Evolutionary conservation across 257 asterid genomes (phyloP), one percentile per base, ranked within the genome.

Genomic region (Petunia secreta): DNA sequence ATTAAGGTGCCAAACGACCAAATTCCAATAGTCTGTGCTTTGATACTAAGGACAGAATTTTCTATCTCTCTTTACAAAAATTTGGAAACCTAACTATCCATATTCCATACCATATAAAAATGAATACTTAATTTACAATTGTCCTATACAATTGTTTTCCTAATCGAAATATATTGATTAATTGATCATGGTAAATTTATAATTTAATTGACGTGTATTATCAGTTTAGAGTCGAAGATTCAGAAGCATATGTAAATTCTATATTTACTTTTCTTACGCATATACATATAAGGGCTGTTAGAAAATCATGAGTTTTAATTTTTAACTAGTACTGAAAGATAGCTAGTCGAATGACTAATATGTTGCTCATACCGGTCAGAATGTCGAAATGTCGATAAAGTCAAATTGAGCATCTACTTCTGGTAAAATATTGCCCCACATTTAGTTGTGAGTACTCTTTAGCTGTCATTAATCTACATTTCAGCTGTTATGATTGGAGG

Each of bases 1-100:
- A 50, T 5, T 6, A 34, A 4, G 16, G 63, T 71, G 48, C 77
- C 60, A 69, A 46, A 69, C 77, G 59, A 69, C 43, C 77, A 73
- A 71, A 50, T 48, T 50, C 62, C 16, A 34, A 73, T 34, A 48
- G 6, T 71, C 36, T 73, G 14, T 34, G 2, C 40, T 50, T 73
- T 37, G 60, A 71, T 5, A 10, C 34, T 34, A 10, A 34, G 52
- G 11, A 46, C 25, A 48, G 62, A 73, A 34, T 73, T 34, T 34
- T 36, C 77, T 48, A 34, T 34, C 11, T 48, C 10, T 10, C 10
- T 73, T 73, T 48, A 34, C 54, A 34, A 11, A 71, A 34, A 5
- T 1, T 5, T 0, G 5, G 62, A n/a, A 3, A 34, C 43, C 77
- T 34, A 71, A 14, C 25, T 25, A 25, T 25, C 25, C 0, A 25